Base-by-base conservation (phyloP, 2,329 filamentous ascomycete species). In the Arthrobotrys entomopaga region DNA sequence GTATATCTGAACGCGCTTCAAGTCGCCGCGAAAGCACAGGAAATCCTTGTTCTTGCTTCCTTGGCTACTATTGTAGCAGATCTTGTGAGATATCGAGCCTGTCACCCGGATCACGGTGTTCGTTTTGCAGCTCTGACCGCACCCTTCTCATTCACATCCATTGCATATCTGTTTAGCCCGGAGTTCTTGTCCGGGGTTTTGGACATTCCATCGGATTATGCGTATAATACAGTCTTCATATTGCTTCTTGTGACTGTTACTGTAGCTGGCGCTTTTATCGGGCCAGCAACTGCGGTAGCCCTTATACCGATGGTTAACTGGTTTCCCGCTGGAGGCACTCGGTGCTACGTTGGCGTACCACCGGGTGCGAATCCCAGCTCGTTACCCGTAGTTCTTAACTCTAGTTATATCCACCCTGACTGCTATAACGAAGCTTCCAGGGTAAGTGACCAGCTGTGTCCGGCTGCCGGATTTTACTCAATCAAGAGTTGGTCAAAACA, bases 41-140 rank as follows among this genome's bases (percentile, higher is more conserved):
- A 56, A 16, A 8, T 56, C 3, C 52, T 56, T 38, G 52, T 56
- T 40, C 26, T 56, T 19, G 52, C 26, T 19, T 56, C 52, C n/a
- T 20, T 56, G 16, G 52, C 26, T n/a, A 56, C 52, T 8, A 56
- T 56, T 26, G 24, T 56, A 5, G 52, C 52, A 11, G 52, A 56
- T 38, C 40, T 38, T 40, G 52, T 56, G 24, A 56, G 52, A 16
- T 56, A 56, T 38, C 52, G 34, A 38, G 52, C 52, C 8, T 56
- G 52, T 19, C 5, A 38, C 4, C 24, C 24, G 15, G 52, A 34
- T 19, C 24, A 3, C 24, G 52, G 52, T 15, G 52, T 56, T 34
- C 52, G 26, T 19, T 56, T 56, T 22, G 24, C 52, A 38, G 22
- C 52, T 19, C 52, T 56, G n/a, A 56, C 52, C n/a, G 52, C 52